phyloP scores from a whole-genome alignment of 1,139 yeast species.

The Debaryomyces udenii region DNA sequence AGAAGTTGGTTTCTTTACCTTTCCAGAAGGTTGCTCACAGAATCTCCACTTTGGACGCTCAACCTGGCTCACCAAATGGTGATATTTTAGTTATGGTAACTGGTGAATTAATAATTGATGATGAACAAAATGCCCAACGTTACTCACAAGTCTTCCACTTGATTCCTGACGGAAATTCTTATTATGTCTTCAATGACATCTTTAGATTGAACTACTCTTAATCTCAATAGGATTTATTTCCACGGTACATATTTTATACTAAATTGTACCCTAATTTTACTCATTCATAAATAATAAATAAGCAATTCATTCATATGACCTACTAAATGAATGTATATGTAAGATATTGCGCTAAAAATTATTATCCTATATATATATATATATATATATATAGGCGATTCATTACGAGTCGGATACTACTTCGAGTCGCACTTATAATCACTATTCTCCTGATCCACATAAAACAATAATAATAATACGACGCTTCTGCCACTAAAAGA shows the following conservation, averaged over 20 bases:
- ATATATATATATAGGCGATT: too few species aligned
- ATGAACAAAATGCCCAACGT: slow-evolving; percentile 92
- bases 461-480: too few species aligned
- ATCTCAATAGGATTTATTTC: slow-evolving; percentile 1
- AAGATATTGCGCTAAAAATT: too few species aligned
- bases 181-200: slow-evolving; percentile 93
- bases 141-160: slow-evolving; percentile 97
- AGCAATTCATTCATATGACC: too few species aligned
- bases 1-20: slow-evolving; percentile 84
- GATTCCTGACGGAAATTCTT: slow-evolving; percentile 88
- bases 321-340: too few species aligned
- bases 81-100: slow-evolving; percentile 98
- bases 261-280: not conserved
- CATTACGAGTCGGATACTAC: too few species aligned
- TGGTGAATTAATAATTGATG: slow-evolving; percentile 91
- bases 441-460: too few species aligned
- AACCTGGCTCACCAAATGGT: slow-evolving; percentile 92
- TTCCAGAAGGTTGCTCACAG: slow-evolving; percentile 92
- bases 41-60: slow-evolving; percentile 94
- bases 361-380: too few species aligned
- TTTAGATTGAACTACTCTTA: slow-evolving; percentile 86
- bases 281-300: slow-evolving; percentile 4
- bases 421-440: too few species aligned
- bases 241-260: not conserved
- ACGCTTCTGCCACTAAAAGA: too few species aligned